Percentiles rank a stretch among this genome's conserved stretches.
These are phyloP conservation scores for Fraxinus angustifolia DNA, from an alignment of 305 asterid species.

Conservation along the genomic window DNA sequence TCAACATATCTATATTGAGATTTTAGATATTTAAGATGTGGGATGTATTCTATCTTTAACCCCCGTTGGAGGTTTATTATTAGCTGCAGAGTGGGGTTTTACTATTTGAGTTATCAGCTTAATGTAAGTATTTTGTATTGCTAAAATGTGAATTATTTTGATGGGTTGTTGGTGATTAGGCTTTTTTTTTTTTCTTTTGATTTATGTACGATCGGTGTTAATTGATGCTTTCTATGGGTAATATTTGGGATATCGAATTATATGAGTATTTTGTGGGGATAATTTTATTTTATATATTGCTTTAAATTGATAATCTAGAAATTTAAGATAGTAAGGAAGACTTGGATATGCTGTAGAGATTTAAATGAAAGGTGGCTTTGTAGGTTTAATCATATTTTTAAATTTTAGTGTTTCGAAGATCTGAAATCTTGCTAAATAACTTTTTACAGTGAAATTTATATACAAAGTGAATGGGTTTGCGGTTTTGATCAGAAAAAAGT, in stretches of 20 bases:
- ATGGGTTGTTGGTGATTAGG: neutral
- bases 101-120: constrained; percentile 22
- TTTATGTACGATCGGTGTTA: neutral
- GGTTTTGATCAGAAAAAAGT: constrained; percentile 23
- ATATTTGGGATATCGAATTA: constrained; percentile 3
- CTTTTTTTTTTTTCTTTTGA: constrained; percentile 15
- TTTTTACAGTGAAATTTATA: constrained; percentile 3
- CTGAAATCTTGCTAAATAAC: constrained; percentile 10
- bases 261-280: neutral
- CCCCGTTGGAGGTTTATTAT: constrained; percentile 21
- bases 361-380: neutral
- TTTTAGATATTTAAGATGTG: neutral
- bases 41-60: constrained; percentile 8
- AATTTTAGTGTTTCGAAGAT: constrained; percentile 22
- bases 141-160: neutral
- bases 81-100: constrained; percentile 18
- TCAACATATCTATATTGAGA: neutral
- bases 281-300: neutral
- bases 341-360: constrained; percentile 4
- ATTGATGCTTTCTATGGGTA: constrained; percentile 14
- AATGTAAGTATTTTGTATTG: constrained; percentile 35
- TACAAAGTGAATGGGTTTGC: constrained; percentile 21
- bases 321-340: neutral
- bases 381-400: neutral
- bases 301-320: constrained; percentile 16